Conservation (phyloP, 139 green algal genomes). For the Chlamydomonas urium region DNA sequence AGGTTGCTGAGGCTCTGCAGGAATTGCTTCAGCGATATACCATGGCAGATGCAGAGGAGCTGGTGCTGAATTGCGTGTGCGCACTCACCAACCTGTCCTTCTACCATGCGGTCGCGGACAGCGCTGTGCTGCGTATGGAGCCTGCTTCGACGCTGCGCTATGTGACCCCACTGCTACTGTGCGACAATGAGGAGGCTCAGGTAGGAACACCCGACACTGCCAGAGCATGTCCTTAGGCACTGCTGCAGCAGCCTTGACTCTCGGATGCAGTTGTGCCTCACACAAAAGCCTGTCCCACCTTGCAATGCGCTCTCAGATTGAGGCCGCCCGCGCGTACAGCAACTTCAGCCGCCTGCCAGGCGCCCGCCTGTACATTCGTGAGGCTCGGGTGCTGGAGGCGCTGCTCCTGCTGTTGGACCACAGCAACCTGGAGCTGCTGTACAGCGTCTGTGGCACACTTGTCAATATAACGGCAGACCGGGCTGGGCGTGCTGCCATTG, state of each 20-base stretch:
- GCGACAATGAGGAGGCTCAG: slow-evolving; percentile 48
- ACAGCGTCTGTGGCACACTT: neutral
- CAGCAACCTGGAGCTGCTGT: neutral
- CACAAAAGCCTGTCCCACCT: neutral
- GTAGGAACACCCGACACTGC: no score
- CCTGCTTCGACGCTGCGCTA: slow-evolving; percentile 17
- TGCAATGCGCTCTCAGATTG: no score
- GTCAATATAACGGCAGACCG: neutral
- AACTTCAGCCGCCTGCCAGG: slow-evolving; percentile 41
- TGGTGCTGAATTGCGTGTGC: slow-evolving; percentile 53
- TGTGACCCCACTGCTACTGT: slow-evolving; percentile 46
- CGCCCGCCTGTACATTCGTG: slow-evolving; percentile 33
- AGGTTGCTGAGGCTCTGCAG: slow-evolving; percentile 21
- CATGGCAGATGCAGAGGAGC: slow-evolving; percentile 35
- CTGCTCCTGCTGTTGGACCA: neutral
- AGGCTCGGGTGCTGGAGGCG: slow-evolving; percentile 1
- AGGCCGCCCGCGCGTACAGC: slow-evolving; percentile 47
- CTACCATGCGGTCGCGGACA: slow-evolving; percentile 38
- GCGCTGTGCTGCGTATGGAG: neutral
- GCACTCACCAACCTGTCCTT: slow-evolving; percentile 53
- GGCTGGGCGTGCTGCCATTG: no score
- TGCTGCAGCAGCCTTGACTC: no score
- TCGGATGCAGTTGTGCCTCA: no score
- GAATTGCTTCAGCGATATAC: slow-evolving; percentile 23
- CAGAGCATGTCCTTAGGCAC: no score